Evolutionary conservation across 2,329 filamentous ascomycete genomes (phyloP).

Genomic region (Fusarium sp.): DNA sequence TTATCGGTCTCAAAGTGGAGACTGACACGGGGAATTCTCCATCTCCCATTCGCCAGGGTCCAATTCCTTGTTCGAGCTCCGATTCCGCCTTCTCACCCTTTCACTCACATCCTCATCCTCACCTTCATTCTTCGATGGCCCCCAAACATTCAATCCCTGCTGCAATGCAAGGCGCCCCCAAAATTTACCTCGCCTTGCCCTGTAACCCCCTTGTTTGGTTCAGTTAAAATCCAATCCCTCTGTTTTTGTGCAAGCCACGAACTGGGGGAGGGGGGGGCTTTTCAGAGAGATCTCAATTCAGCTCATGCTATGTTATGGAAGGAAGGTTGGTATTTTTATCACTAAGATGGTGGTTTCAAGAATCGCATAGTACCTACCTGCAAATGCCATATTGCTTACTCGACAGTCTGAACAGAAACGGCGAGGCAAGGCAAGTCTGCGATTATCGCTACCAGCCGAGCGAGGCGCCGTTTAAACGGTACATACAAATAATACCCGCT

Average conservation of each 20-base stretch:
- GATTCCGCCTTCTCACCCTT: conserved; percentile 16
- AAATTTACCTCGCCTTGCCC: not conserved
- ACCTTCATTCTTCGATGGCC: not conserved
- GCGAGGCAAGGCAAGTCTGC: too few relatives aligned
- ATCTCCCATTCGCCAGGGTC: conserved; percentile 9
- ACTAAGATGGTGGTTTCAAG: conserved; percentile 7
- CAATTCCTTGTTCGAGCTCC: conserved; percentile 5
- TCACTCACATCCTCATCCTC: not conserved
- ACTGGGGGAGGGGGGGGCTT: not conserved
- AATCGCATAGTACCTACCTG: not conserved
- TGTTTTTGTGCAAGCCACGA: conserved; percentile 22
- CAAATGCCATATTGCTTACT: not conserved
- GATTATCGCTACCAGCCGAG: conserved; percentile 11
- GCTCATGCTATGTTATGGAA: conserved; percentile 13
- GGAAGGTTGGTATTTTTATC: not conserved
- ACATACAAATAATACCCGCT: conserved; percentile 2
- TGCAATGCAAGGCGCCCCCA: not conserved
- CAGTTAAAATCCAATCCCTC: conserved; percentile 17
- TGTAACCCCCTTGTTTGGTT: conserved; percentile 19
- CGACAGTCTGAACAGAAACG: too few relatives aligned
- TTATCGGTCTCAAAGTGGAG: conserved; percentile 10
- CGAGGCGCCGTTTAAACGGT: conserved; percentile 10
- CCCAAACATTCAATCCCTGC: conserved; percentile 1
- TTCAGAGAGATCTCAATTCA: conserved; percentile 14
- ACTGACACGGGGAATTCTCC: not conserved